These are phyloP conservation scores for Turritis glabra DNA, from an alignment of 345 rosid species.

Conservation along the genomic window DNA sequence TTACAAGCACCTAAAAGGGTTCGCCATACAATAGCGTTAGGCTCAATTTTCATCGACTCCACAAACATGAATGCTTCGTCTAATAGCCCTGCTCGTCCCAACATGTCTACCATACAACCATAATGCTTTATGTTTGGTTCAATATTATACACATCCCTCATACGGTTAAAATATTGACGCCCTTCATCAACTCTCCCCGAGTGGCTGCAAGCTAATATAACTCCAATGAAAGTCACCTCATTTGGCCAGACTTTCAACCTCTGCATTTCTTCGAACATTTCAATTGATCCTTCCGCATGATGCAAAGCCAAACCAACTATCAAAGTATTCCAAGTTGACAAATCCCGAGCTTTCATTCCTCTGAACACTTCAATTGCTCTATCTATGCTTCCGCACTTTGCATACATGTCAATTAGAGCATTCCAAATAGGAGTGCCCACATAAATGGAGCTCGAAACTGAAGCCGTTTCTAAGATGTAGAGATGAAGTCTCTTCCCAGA, in stretches of 20 bases:
- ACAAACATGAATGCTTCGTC: conserved; percentile 60
- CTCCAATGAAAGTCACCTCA: conserved; percentile 69
- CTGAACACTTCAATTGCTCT: conserved; percentile 56
- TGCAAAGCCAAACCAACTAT: conserved; percentile 69
- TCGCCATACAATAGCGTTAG: conserved; percentile 65
- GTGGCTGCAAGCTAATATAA: conserved; percentile 66
- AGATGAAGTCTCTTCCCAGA: conserved; percentile 56
- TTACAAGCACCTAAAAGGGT: conserved; percentile 69
- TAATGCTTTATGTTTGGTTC: conserved; percentile 68
- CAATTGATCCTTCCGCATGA: conserved; percentile 51
- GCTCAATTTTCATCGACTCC: conserved; percentile 56
- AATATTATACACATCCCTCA: conserved; percentile 48
- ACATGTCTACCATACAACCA: conserved; percentile 74
- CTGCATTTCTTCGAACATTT: conserved; percentile 57
- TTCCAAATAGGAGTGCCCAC: conserved; percentile 51
- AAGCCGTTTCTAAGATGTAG: conserved; percentile 44
- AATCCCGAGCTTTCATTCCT: conserved; percentile 54
- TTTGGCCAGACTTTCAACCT: conserved; percentile 52
- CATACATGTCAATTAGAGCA: conserved; percentile 70
- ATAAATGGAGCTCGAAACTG: conserved; percentile 15
- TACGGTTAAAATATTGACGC: conserved; percentile 52
- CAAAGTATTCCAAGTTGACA: conserved; percentile 66
- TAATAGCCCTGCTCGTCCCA: conserved; percentile 65
- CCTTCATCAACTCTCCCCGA: conserved; percentile 66
- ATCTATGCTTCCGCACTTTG: conserved; percentile 65